Base-by-base conservation (phyloP, 805 yeast genomes). In the Myxozyma nipponensis region DNA sequence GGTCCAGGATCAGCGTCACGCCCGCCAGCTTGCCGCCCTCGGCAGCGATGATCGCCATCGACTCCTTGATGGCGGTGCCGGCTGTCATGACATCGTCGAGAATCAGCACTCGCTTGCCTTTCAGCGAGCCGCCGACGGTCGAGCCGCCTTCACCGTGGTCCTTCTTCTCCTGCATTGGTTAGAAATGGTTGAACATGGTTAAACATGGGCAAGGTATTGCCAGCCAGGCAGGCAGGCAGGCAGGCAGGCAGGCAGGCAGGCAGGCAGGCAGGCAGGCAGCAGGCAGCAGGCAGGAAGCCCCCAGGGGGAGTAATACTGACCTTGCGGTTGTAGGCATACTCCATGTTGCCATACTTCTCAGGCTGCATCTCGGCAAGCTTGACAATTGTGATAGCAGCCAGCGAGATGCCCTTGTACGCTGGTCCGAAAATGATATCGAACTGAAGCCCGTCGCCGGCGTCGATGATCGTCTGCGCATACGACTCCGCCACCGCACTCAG, bases 71-170 rank as follows among this genome's bases (percentile, higher is more conserved):
- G 44, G 98, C 98, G 52, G 98, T 93, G 37, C 98, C 98, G 1
- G 98, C 98, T 53, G 98, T 91, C 83, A 91, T 90, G 39, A 93
- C 97, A 64, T 91, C 98, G 69, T 93, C 98, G 55, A 91, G 88
- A 62, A 93, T 86, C 62, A 93, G 72, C 22, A 91, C 79, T 54
- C 77, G 77, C 68, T 90, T 84, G 43, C 78, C 85, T 54, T 77
- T 76, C 62, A 91, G 77, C 4, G 79, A 69, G 41, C 85, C 81
- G 34, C 98, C 98, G 38, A 93, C 98, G 61, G 91, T 86, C 50
- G 79, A 78, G 13, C 98, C 98, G 60, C 98, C 98, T 72, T 91
- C 98, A 49, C 98, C 98, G 66, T 91, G 98, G 66, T 90, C 96
- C 72, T 91, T 91, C 74, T 85, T 84, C 70, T 89, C 96, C 62